Base-by-base conservation (phyloP, 352 stramenopile species). In the Pythium rishiriense region DNA sequence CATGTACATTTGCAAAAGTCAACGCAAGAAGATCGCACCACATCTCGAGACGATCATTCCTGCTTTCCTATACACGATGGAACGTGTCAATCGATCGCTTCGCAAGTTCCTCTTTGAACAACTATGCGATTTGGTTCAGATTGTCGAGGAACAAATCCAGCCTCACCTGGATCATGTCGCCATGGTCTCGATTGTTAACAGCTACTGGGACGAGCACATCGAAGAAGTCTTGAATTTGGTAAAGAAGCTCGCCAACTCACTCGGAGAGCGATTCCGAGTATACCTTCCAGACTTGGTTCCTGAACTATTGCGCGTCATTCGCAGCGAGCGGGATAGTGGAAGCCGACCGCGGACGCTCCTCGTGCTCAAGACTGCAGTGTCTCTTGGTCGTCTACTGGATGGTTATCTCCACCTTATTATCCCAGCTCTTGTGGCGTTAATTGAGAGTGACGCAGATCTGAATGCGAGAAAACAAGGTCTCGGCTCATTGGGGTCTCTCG, bases 1-100 rank as follows among this genome's bases (percentile, higher is more conserved):
- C 52, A 99, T 99, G 85, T 98, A 98, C 67, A 99, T 99, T 65
- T 99, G 99, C 78, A 97, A 98, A 71, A 96, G 87, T 48, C 87
- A 99, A 35, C 93, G 95, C 0, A 85, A 98, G 41, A 86, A 88
- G 31, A 98, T 97, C 66, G 94, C 97, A 11, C 90, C 88, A 19
- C 99, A 99, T 69, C 77, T 99, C 24, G 90, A 97, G 57, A 92
- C 96, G 45, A 98, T 99, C 72, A 95, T 99, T 28, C 97, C 97
- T 26, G 95, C 98, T 39, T 98, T 99, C 54, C 73, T 99, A 45
- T 87, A 96, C 54, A 96, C 96, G 28, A 90, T 99, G 67, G 86
- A 95, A 57, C 87, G 83, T 52, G 85, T 91, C 26, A 94, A 96
- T 57, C 73, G 75, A 12, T 93, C 90, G 33, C 68, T 96, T 35